Evolutionary conservation across 148 eudicot genomes (phyloP).

Genomic region (Polygonum maritimum): DNA sequence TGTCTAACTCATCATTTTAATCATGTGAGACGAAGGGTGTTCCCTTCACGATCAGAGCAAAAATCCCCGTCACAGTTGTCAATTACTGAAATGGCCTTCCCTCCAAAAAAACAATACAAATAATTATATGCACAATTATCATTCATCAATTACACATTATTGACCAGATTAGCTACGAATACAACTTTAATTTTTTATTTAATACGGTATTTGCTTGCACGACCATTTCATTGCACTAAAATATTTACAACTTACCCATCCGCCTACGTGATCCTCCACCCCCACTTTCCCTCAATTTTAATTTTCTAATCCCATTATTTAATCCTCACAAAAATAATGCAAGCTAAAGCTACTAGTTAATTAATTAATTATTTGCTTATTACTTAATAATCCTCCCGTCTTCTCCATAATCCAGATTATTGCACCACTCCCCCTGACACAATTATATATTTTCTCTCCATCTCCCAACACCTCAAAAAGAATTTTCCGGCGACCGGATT

Average conservation of each 20-base stretch:
- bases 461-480: neutral
- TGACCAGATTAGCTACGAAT: neutral
- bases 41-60: conserved; percentile 8
- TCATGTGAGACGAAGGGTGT: conserved; percentile 3
- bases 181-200: neutral
- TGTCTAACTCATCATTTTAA: neutral
- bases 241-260: conserved; percentile 10
- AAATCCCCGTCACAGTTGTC: neutral
- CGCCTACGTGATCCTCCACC: conserved; percentile 11
- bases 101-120: neutral
- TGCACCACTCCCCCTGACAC: neutral
- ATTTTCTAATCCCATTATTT: neutral
- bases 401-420: conserved; percentile 9
- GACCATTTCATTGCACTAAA: neutral
- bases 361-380: neutral
- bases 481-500: neutral
- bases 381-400: conserved; percentile 5
- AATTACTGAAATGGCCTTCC: neutral
- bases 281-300: neutral
- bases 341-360: conserved; percentile 8
- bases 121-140: too few species aligned
- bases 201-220: conserved; percentile 10
- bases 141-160: neutral
- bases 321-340: neutral
- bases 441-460: neutral